These are phyloP conservation scores for Termitomyces sp. DNA, from an alignment of 768 basidiomycete species.

Conservation along the genomic window DNA sequence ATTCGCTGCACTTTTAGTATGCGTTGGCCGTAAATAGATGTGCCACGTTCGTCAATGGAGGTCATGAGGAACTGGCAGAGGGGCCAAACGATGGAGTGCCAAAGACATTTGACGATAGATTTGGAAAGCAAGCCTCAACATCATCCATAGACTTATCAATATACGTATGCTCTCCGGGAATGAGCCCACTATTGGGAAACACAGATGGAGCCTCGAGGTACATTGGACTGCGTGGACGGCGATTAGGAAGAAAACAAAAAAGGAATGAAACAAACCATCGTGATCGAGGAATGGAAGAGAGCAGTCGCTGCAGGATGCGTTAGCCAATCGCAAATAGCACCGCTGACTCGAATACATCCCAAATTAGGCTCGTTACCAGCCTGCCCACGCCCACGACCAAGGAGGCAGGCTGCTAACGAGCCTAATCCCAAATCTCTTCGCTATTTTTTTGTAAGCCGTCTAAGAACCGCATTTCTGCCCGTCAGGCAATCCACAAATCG, in stretches of 20 bases:
- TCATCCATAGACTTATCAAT: too few relatives aligned
- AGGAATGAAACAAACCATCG: slow-evolving; percentile 35
- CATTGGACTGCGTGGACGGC: slow-evolving; percentile 20
- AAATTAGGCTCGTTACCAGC: too few relatives aligned
- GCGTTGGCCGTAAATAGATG: too few relatives aligned
- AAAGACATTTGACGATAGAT: too few relatives aligned
- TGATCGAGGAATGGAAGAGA: too few relatives aligned
- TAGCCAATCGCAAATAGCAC: background rate
- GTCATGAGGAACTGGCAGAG: slow-evolving; percentile 8
- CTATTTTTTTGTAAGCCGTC: slow-evolving; percentile 53
- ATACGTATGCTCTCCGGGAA: slow-evolving; percentile 27
- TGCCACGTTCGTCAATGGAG: background rate
- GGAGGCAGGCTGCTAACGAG: too few relatives aligned
- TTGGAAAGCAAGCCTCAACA: too few relatives aligned
- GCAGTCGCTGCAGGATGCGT: too few relatives aligned
- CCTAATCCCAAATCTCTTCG: slow-evolving; percentile 84
- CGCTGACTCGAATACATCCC: slow-evolving; percentile 64
- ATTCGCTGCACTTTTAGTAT: background rate
- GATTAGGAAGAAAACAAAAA: slow-evolving; percentile 1
- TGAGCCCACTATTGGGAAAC: slow-evolving; percentile 48
- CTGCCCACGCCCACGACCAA: too few relatives aligned
- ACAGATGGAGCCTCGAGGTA: slow-evolving; percentile 47
- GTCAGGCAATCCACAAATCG: slow-evolving; percentile 82
- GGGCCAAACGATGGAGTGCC: too few relatives aligned
- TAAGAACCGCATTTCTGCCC: too few relatives aligned